Base-by-base conservation (phyloP, 2,329 filamentous ascomycete species). In the Penicillium brevicompactum region DNA sequence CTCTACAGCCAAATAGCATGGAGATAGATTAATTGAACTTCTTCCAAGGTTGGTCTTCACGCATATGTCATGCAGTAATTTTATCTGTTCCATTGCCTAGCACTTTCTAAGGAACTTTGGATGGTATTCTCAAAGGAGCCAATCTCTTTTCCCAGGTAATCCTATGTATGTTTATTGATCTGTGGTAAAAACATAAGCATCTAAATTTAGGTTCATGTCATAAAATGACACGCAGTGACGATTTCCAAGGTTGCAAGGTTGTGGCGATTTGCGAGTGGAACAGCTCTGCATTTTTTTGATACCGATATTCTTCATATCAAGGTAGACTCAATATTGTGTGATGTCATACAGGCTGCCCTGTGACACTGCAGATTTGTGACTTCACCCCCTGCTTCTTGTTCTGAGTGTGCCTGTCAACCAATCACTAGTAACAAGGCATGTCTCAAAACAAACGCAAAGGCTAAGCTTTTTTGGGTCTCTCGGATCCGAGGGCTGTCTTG, bases 381-480 rank as follows among this genome's bases (percentile, higher is more conserved):
- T 31, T 32, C n/a, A 37, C 24, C 24, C 21, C 21, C 21, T 38
- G 41, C 30, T 14, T 47, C 37, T 7, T 18, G n/a, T 31, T 45
- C 42, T 24, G 7, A 37, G 27, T 27, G 14, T 27, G 6, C 44
- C 5, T 1, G 2, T n/a, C 14, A 18, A 21, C 51, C 51, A 53
- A 53, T 49, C 51, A 53, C 38, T 43, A 27, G 13, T 11, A 16
- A 37, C 14, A 31, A 9, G 14, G 46, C 27, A 21, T 42, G 18
- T 42, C 22, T 42, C 44, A 13, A 21, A 49, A 22, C 42, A 30
- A 49, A 38, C 27, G 48, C 30, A 40, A 16, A 49, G 11, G 45
- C 45, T 43, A 53, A 53, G 51, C 51, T 53, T 53, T 53, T 37
- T 22, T 6, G 11, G 45, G 42, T 21, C 38, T 38, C 2, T 53